Evolutionary conservation across 345 rosid genomes (phyloP).

Genomic region (Pugionium dolabratum): DNA sequence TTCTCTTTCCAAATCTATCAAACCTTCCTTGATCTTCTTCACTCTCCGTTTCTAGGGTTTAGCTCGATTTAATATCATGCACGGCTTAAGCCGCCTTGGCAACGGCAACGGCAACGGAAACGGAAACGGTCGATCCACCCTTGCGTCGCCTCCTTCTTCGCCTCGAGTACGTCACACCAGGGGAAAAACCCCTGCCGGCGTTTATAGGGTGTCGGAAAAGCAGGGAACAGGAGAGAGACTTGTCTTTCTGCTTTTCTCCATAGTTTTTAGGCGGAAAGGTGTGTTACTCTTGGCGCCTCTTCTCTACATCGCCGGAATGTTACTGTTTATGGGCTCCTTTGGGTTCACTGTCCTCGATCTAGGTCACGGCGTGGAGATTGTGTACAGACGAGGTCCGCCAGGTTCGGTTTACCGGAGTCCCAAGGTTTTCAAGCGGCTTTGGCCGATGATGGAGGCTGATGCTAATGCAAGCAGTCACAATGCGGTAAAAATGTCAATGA

Average conservation of each 20-base stretch:
- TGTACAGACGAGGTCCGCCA: slow-evolving; percentile 55
- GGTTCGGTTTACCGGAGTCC: slow-evolving; percentile 93
- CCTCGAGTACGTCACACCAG: slow-evolving; percentile 76
- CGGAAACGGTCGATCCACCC: slow-evolving; percentile 49
- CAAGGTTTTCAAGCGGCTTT: slow-evolving; percentile 70
- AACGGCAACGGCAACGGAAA: slow-evolving; percentile 67
- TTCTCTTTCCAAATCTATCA: slow-evolving; percentile 5
- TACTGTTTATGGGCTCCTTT: slow-evolving; percentile 83
- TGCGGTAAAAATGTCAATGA: slow-evolving; percentile 50
- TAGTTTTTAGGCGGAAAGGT: slow-evolving; percentile 77
- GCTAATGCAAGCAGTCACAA: slow-evolving; percentile 51
- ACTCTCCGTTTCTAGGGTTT: slow-evolving; percentile 37
- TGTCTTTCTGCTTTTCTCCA: slow-evolving; percentile 51
- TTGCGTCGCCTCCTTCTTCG: slow-evolving; percentile 76
- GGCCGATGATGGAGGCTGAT: slow-evolving; percentile 85
- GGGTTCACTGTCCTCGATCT: slow-evolving; percentile 69
- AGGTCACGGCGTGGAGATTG: slow-evolving; percentile 57
- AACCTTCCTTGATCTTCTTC: background rate
- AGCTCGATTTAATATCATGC: slow-evolving; percentile 41
- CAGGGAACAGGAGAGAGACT: slow-evolving; percentile 57
- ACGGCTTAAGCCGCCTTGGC: slow-evolving; percentile 90
- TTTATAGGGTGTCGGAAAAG: slow-evolving; percentile 45
- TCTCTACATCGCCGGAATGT: slow-evolving; percentile 80
- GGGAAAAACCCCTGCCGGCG: slow-evolving; percentile 36
- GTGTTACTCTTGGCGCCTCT: slow-evolving; percentile 81